phyloP scores from a whole-genome alignment of 495 filamentous ascomycete species.

The Cryomyces minteri region DNA sequence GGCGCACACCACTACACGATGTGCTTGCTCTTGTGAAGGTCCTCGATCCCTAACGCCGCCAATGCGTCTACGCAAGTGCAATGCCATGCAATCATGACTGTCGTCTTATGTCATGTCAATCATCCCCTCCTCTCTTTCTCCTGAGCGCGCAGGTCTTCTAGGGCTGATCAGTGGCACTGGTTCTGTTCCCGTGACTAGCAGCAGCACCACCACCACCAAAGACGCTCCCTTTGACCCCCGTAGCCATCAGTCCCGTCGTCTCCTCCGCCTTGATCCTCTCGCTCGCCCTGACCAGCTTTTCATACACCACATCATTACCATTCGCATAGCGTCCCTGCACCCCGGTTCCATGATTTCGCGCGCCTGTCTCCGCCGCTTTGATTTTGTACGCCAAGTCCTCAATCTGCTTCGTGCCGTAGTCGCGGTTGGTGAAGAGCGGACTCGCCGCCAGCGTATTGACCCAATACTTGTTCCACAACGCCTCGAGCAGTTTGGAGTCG shows the following conservation, averaged over 20 bases:
- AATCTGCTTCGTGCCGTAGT: slow-evolving; percentile 87
- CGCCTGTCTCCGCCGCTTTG: slow-evolving; percentile 31
- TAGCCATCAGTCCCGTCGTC: slow-evolving; percentile 62
- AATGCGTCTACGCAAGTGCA: no score
- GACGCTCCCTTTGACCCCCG: slow-evolving; percentile 66
- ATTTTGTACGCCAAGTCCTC: slow-evolving; percentile 70
- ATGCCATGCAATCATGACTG: no score
- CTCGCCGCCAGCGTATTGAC: slow-evolving; percentile 93
- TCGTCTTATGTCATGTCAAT: no score
- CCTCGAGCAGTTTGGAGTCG: slow-evolving; percentile 65
- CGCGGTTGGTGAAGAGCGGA: slow-evolving; percentile 80
- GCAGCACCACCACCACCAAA: slow-evolving; percentile 34
- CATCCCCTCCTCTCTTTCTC: no score
- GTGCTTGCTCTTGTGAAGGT: no score
- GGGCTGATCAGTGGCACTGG: no score
- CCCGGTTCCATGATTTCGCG: slow-evolving; percentile 16
- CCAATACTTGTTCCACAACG: slow-evolving; percentile 99
- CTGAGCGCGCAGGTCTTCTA: no score
- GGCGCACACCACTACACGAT: no score
- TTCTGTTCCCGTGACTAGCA: no score
- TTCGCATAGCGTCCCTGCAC: slow-evolving; percentile 1
- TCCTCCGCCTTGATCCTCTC: slow-evolving; percentile 77
- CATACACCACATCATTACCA: slow-evolving; percentile 43
- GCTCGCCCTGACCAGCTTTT: slow-evolving; percentile 62
- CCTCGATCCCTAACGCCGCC: no score